Evolutionary conservation across 192 early-diverging fungal genomes (phyloP), one percentile per base, ranked within the genome.

Genomic region (Allomyces macrogynus): DNA sequence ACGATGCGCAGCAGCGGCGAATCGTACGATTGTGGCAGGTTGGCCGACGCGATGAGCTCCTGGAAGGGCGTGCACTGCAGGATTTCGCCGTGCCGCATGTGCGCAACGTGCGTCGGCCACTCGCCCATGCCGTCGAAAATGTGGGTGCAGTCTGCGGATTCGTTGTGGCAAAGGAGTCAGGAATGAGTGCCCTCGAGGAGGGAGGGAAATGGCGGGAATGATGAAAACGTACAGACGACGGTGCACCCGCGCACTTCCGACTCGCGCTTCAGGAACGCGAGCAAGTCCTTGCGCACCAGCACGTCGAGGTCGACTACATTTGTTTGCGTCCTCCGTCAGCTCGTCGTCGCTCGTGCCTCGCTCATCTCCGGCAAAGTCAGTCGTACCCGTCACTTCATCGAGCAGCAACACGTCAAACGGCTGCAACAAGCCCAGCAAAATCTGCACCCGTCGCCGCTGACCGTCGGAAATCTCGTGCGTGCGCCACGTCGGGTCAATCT

Each of bases 401-500:
- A 89, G 66, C 26, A 89, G 70, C 9, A 89, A 69, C 3, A 89
- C 63, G 10, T 80, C 72, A 83, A 81, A 87, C 25, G 81, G 86
- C 24, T 80, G 74, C 66, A 89, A 65, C 23, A 89, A 65, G 5
- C 88, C 88, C 61, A 89, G 77, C 3, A 89, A 85, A 61, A 89
- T 78, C 64, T 89, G 88, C 4, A 90, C 87, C 1, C 80, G 69
- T 23, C 80, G 69, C 61, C 79, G 69, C 65, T 80, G 65, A 8
- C 87, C 87, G 76, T 89, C 87, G 4, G 83, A 85, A 24, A 87
- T 71, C 67, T 83, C 76, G 68, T 87, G 84, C 84, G 84, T 82
- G 18, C 67, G 73, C 84, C 83, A 86, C 61, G 73, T 67, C 11
- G 72, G 70, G 67, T 85, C 74, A 11, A 88, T 79, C 66, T 87